phyloP scores from a whole-genome alignment of 1,139 yeast genomes.

The Suhomyces anneliseae region DNA sequence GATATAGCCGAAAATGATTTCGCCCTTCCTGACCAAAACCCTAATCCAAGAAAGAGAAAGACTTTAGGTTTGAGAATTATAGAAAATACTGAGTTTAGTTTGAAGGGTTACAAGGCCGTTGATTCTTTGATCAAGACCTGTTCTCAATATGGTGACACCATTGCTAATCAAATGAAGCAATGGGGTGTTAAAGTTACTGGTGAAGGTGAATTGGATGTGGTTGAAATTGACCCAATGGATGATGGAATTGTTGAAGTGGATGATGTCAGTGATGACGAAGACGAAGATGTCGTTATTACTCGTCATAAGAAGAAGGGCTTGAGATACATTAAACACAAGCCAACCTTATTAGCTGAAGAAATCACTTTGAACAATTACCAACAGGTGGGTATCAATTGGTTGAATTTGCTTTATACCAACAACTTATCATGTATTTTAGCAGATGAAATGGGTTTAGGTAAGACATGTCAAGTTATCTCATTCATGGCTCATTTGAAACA shows the following conservation, averaged over 20 bases:
- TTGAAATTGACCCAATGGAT: constrained; percentile 32
- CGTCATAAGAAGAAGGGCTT: constrained; percentile 24
- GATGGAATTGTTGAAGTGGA: constrained; percentile 18
- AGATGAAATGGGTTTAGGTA: constrained; percentile 98
- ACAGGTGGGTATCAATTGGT: constrained; percentile 95
- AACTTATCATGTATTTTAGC: constrained; percentile 89
- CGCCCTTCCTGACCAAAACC: constrained; percentile 21
- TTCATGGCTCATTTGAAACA: constrained; percentile 83
- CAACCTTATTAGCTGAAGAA: constrained; percentile 60
- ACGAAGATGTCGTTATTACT: constrained; percentile 19
- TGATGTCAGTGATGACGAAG: constrained; percentile 26
- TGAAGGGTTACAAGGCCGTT: constrained; percentile 90
- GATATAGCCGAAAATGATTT: constrained; percentile 52
- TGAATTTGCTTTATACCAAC: constrained; percentile 72
- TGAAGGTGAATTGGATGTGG: constrained; percentile 59
- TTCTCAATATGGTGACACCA: constrained; percentile 69
- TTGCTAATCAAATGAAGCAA: constrained; percentile 67
- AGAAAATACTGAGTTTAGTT: constrained; percentile 65
- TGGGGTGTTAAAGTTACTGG: constrained; percentile 87
- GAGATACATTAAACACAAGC: constrained; percentile 67
- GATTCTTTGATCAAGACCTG: constrained; percentile 86
- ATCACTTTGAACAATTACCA: constrained; percentile 82
- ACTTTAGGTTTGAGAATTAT: constrained; percentile 74
- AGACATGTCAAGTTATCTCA: constrained; percentile 95
- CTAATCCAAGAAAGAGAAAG: constrained; percentile 38